Conservation (phyloP, 1,139 yeast species). For the Taphrina flavorubra region DNA sequence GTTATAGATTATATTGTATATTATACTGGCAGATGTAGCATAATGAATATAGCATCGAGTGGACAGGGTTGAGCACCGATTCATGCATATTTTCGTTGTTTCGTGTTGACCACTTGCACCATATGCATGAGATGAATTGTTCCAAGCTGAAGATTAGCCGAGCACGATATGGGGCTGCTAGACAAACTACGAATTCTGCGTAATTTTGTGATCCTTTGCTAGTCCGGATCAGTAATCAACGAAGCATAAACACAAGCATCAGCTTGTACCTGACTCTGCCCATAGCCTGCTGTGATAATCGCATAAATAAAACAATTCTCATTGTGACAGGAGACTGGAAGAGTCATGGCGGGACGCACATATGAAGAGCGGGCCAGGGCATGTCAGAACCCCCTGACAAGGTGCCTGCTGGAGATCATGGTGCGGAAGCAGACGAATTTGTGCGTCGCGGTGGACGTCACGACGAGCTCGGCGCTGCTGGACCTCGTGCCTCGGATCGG, state of each 20-base stretch:
- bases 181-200: not conserved
- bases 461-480: constrained; percentile 75
- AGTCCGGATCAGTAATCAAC: not conserved
- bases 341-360: constrained; percentile 48
- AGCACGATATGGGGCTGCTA: not conserved
- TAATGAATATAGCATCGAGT: not conserved
- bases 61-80: not conserved
- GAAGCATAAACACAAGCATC: too few relatives aligned
- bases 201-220: not conserved
- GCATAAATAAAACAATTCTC: too few relatives aligned
- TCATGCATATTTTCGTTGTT: not conserved
- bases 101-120: too few relatives aligned
- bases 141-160: not conserved
- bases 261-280: too few relatives aligned
- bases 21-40: not conserved
- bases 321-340: not conserved
- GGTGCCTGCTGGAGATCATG: constrained; percentile 74
- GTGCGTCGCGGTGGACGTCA: constrained; percentile 95
- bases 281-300: too few relatives aligned
- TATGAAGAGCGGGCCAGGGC: constrained; percentile 72
- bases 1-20: not conserved
- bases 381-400: constrained; percentile 81
- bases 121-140: too few relatives aligned
- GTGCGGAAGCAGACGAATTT: constrained; percentile 80
- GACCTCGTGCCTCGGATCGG: constrained; percentile 77